Evolutionary conservation across 345 rosid genomes (phyloP).

Genomic region (Camelina sativa): DNA sequence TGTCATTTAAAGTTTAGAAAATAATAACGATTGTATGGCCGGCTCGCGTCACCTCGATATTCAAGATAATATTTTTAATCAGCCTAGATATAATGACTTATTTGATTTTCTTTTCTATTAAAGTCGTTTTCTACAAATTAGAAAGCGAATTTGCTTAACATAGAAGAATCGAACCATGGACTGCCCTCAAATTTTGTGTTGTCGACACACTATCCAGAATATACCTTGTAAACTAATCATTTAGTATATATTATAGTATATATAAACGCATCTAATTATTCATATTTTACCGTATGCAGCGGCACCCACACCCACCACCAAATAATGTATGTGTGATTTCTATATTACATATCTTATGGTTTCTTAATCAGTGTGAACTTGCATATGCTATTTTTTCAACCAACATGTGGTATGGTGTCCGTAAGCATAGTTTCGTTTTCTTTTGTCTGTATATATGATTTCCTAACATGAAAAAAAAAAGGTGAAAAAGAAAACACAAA

Average conservation of each 20-base stretch:
- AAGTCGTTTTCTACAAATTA: background rate
- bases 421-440: background rate
- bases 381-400: background rate
- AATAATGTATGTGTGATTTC: background rate
- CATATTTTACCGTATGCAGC: background rate
- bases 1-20: constrained; percentile 2
- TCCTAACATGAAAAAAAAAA: background rate
- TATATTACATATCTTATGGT: background rate
- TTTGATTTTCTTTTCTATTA: constrained; percentile 9
- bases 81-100: background rate
- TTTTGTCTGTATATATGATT: background rate
- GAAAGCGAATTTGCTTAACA: background rate
- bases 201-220: background rate
- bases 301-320: background rate
- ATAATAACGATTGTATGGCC: constrained; percentile 9
- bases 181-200: background rate
- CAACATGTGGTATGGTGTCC: background rate
- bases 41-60: constrained; percentile 26
- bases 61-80: constrained; percentile 28
- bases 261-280: too few species aligned
- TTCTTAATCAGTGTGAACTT: constrained; percentile 6
- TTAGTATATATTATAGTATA: too few species aligned
- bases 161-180: background rate
- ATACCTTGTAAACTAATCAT: background rate
- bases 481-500: constrained; percentile 1